Evolutionary conservation across 805 yeast species (phyloP), one percentile per base, ranked within the genome.

Genomic region (Brettanomyces anomalus): DNA sequence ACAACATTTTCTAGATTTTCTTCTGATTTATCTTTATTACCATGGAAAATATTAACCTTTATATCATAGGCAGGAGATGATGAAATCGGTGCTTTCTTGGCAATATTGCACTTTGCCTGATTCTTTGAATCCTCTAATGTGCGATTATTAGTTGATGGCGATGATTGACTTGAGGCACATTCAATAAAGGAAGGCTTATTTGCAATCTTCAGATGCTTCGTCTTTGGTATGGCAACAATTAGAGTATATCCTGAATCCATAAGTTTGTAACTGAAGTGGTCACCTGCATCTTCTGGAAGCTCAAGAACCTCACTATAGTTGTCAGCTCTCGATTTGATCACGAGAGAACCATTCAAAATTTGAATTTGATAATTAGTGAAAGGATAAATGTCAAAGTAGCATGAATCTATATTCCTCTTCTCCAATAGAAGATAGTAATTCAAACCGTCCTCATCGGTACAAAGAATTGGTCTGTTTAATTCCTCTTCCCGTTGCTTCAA

Each of bases 301-400:
- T 46, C 44, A 36, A 49, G 41, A n/a, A 42, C 31, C n/a, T 51
- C 49, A 18, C 38, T 47, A 33, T 45, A 59, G 15, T 46, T 39
- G 36, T 60, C 65, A 10, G 16, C 37, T 2, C 39, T 34, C 2
- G 61, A 57, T 24, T 46, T 48, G 24, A 60, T 48, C 4, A 45
- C 15, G 11, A 61, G 42, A 19, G 45, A 37, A 5, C 46, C 40
- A 1, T 44, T 49, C 6, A 45, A 30, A n/a, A 57, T 45, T 20
- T 45, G 49, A 15, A 61, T 35, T 37, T 55, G 46, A 38, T 59
- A 61, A 21, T 49, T 52, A 17, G 44, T 35, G 37, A 59, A 59
- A 8, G 39, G 44, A 24, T 39, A 39, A 5, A 42, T 43, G 16
- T 31, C 44, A 36, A 33, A 41, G 5, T 35, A 19, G 10, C 40